Base-by-base conservation (phyloP, 257 asterid species). In the Ligustrum vulgare region DNA sequence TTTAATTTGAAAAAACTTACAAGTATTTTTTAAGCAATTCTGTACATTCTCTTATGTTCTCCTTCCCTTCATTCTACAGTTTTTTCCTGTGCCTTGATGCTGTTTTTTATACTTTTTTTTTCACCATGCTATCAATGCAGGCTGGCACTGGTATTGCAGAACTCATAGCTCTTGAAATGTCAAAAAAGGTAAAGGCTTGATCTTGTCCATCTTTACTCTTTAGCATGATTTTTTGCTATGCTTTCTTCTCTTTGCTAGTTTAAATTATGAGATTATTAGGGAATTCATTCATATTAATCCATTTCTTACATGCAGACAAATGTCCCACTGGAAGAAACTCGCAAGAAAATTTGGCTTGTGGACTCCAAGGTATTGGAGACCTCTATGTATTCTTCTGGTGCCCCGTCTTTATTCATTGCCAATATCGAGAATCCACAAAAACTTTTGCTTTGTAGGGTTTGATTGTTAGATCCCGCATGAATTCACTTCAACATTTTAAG, bases 81-180 rank as follows among this genome's bases (percentile, higher is more conserved):
- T 12, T 35, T 35, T 3, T 3, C n/a, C n/a, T n/a, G 4, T 16
- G 62, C 62, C 54, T 45, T 54, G 20, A 54, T 54, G 28, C 1
- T 54, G 63, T 18, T 54, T 51, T 60, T 25, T 31, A 39, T 63
- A 12, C 7, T 9, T 63, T 60, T 9, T 63, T 60, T 34, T 60
- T 73, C 35, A 18, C 47, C 9, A 28, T 83, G 81, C 72, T 31
- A 34, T 67, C 37, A 54, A 74, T 82, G 82, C 88, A 93, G 98
- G 98, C 98, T 80, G 98, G 98, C 69, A 93, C 97, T 66, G 98
- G 98, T 67, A 93, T 93, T 60, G 98, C 98, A 31, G 97, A 93
- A 82, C 93, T 93, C 81, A 93, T 93, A 81, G 98, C 98, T 75
- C 91, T 87, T 78, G 95, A 91, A 85, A 91, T 93, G 67, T 91